These are phyloP conservation scores for Strombidium stylifer DNA, from an alignment of 73 alveolate genomes.

Conservation along the genomic window DNA sequence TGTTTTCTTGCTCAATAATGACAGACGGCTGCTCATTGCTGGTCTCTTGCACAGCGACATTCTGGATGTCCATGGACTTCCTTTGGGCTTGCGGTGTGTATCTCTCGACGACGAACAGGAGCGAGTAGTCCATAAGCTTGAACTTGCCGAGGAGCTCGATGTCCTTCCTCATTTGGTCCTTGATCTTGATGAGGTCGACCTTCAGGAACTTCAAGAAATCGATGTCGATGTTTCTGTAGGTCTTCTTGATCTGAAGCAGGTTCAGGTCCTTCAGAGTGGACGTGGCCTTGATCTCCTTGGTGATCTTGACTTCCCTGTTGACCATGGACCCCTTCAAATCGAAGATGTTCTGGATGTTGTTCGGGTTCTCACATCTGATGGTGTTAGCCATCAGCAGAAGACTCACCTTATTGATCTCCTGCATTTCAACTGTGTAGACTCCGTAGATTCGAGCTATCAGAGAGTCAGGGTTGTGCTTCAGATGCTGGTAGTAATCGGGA, in stretches of 20 bases:
- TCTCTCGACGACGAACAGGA: conserved; percentile 37
- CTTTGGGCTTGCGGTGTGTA: too few relatives aligned
- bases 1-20: too few relatives aligned
- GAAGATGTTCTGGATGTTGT: conserved; percentile 77
- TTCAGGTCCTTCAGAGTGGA: conserved; percentile 82
- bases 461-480: conserved; percentile 62
- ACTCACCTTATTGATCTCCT: conserved; percentile 78
- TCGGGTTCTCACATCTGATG: conserved; percentile 53
- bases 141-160: conserved; percentile 17
- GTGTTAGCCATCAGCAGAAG: conserved; percentile 91
- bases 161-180: conserved; percentile 35
- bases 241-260: conserved; percentile 39
- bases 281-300: conserved; percentile 60
- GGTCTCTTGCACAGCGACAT: too few relatives aligned
- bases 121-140: conserved; percentile 61
- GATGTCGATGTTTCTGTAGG: too few relatives aligned
- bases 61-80: too few relatives aligned
- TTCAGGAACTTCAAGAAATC: not conserved
- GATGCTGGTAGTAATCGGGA: conserved; percentile 63
- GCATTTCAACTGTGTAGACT: conserved; percentile 82
- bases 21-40: too few relatives aligned
- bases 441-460: conserved; percentile 92
- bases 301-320: conserved; percentile 71
- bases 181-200: not conserved
- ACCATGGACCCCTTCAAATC: conserved; percentile 92